Conservation (phyloP, 495 filamentous ascomycete species). For the Barbatosphaeria neglecta region DNA sequence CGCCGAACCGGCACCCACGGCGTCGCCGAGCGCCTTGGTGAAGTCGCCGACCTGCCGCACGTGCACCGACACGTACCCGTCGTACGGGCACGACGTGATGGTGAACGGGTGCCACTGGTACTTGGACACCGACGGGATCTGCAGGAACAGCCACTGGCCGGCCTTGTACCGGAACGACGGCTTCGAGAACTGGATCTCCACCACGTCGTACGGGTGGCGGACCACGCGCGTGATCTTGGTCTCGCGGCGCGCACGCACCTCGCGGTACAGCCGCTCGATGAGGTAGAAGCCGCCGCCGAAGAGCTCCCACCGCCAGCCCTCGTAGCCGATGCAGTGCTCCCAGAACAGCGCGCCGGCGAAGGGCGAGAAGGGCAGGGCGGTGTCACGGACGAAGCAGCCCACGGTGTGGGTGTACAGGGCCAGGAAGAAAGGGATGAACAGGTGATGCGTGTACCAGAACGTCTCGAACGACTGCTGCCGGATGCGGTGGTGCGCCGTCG, state of each 20-base stretch:
- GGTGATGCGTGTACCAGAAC: conserved; percentile 98
- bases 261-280: conserved; percentile 79
- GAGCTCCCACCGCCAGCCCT: conserved; percentile 96
- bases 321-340: conserved; percentile 88
- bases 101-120: conserved; percentile 99
- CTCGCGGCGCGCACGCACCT: conserved; percentile 66
- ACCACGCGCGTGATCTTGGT: conserved; percentile 85
- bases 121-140: conserved; percentile 75
- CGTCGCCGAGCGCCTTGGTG: conserved; percentile 75
- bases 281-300: conserved; percentile 80
- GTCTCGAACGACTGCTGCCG: conserved; percentile 95
- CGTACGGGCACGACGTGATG: conserved; percentile 95
- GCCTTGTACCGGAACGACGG: conserved; percentile 97
- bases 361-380: conserved; percentile 57
- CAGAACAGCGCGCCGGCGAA: conserved; percentile 76
- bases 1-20: conserved; percentile 79
- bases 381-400: conserved; percentile 88
- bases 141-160: conserved; percentile 94
- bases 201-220: conserved; percentile 91
- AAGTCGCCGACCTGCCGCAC: conserved; percentile 96
- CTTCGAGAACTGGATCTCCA: conserved; percentile 95
- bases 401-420: conserved; percentile 92
- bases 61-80: conserved; percentile 87
- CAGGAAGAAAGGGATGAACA: conserved; percentile 92
- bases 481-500: conserved; percentile 84